These are phyloP conservation scores for Agastache rugosa DNA, from an alignment of 257 asterid species.

Conservation along the genomic window DNA sequence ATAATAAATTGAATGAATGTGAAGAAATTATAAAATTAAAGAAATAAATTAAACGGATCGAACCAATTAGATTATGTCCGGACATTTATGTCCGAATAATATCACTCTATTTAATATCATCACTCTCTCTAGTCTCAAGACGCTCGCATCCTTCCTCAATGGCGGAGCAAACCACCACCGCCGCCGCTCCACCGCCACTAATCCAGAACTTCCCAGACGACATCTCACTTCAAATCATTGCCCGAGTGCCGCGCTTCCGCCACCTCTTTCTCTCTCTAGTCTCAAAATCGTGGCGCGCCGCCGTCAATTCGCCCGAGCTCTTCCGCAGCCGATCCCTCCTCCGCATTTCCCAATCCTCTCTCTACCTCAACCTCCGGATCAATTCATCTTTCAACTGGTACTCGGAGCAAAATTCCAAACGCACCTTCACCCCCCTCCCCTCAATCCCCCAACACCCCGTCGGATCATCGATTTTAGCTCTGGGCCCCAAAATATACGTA, in stretches of 20 bases:
- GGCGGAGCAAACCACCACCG: slow-evolving; percentile 43
- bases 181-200: slow-evolving; percentile 30
- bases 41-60: too few relatives aligned
- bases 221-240: slow-evolving; percentile 70
- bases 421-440: slow-evolving; percentile 52
- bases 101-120: too few relatives aligned
- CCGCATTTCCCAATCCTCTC: slow-evolving; percentile 56
- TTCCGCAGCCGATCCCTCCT: slow-evolving; percentile 68
- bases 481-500: slow-evolving; percentile 68
- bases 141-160: too few relatives aligned
- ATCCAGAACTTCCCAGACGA: slow-evolving; percentile 81
- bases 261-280: slow-evolving; percentile 70
- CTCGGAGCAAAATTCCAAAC: slow-evolving; percentile 44
- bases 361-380: slow-evolving; percentile 65
- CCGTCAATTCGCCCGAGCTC: slow-evolving; percentile 56
- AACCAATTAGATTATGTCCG: too few relatives aligned
- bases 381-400: slow-evolving; percentile 70
- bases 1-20: too few relatives aligned
- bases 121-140: too few relatives aligned
- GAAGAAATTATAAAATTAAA: too few relatives aligned
- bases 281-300: slow-evolving; percentile 75
- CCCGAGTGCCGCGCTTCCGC: slow-evolving; percentile 67
- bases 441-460: slow-evolving; percentile 60
- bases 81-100: too few relatives aligned
- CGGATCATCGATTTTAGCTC: slow-evolving; percentile 67